Base-by-base conservation (phyloP, 2,329 filamentous ascomycete species). In the Ciborinia camelliae region DNA sequence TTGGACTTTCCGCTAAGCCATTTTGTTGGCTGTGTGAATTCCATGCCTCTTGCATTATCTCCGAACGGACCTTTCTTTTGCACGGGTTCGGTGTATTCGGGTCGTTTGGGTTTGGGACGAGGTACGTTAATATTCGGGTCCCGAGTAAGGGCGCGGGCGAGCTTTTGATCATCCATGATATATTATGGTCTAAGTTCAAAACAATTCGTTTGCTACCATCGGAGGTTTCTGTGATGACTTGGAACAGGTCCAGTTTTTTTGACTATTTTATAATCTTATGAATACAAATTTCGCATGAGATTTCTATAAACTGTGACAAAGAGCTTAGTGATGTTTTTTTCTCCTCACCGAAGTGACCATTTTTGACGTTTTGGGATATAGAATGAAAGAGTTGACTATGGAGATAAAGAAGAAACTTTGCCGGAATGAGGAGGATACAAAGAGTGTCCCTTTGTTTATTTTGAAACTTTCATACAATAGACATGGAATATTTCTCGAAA, bases 41-140 rank as follows among this genome's bases (percentile, higher is more conserved):
- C 35, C 26, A 9, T 10, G 35, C 15, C 15, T 2, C 0, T 0
- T n/a, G 4, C 0, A n/a, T n/a, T n/a, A n/a, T n/a, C n/a, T n/a
- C n/a, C n/a, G n/a, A n/a, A n/a, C n/a, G n/a, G n/a, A n/a, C n/a
- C 2, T 35, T 0, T 18, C 55, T 30, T 35, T 2, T 3, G 18
- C 4, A 35, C 9, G 5, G 55, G 41, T 18, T 35, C 28, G 2
- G 55, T 59, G 1, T 10, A 1, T 5, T 18, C 2, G 2, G 55
- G 55, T 47, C 28, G 32, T 47, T 14, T 15, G 7, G 18, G 26
- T 47, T 1, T 1, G 8, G 41, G 41, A 10, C 30, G 43, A 8
- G n/a, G n/a, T 18, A 37, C n/a, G n/a, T 59, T 59, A 8, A 47
- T 59, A 12, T 35, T 37, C 3, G 55, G 55, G 32, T 59, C 20